Conservation (phyloP, 768 basidiomycete species). For the Rhizopogon sp. region DNA sequence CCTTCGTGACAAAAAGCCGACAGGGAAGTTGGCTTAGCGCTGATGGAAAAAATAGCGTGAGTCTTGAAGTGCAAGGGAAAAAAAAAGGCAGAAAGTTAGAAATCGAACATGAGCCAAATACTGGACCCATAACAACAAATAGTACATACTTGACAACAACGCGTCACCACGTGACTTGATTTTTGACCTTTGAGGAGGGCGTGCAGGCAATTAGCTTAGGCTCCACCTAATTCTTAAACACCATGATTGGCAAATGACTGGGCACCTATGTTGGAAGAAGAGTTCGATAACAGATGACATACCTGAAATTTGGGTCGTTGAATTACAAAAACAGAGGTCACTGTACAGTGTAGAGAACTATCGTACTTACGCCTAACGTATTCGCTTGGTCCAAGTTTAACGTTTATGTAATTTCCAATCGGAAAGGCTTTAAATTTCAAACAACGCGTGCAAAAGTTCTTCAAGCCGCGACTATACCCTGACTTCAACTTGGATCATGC, state of each 20-base stretch:
- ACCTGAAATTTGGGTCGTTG: too few species aligned
- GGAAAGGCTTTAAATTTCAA: neutral
- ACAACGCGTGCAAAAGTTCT: neutral
- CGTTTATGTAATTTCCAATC: too few species aligned
- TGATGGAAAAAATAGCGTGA: conserved; percentile 9
- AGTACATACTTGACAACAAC: conserved; percentile 8
- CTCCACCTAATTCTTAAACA: too few species aligned
- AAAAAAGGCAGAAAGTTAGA: conserved; percentile 5
- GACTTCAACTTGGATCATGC: neutral
- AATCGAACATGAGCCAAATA: conserved; percentile 16
- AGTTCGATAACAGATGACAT: too few species aligned
- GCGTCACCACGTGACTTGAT: conserved; percentile 16
- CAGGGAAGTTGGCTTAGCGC: conserved; percentile 26
- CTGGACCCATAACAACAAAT: conserved; percentile 19
- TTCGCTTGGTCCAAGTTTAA: too few species aligned
- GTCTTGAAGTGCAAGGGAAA: conserved; percentile 14
- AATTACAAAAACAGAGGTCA: too few species aligned
- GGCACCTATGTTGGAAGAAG: too few species aligned
- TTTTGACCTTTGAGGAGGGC: too few species aligned
- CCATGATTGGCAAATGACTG: too few species aligned
- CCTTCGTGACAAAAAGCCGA: conserved; percentile 31
- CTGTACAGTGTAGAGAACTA: too few species aligned
- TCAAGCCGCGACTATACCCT: neutral
- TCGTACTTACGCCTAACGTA: too few species aligned
- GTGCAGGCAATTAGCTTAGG: too few species aligned